Evolutionary conservation across 2,329 filamentous ascomycete species (phyloP).

Genomic region (Ophiostoma fasciatum): DNA sequence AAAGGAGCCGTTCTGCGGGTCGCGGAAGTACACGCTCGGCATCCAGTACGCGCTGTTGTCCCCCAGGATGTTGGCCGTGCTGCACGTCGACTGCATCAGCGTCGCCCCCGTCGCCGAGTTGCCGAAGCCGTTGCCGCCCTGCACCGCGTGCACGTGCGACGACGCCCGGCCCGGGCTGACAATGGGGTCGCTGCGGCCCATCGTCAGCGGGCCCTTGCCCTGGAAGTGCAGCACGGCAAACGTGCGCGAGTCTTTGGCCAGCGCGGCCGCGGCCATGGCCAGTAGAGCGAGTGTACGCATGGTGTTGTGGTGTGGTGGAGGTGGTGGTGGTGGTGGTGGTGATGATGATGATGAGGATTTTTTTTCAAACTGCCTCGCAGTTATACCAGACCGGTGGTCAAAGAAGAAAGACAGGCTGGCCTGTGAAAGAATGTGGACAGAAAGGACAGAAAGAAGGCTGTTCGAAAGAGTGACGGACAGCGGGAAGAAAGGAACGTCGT

Average conservation of each 20-base stretch:
- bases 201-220: conserved; percentile 45
- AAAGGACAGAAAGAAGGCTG: neutral
- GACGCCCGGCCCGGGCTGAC: conserved; percentile 44
- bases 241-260: conserved; percentile 30
- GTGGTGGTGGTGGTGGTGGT: too few species aligned
- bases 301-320: neutral
- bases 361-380: neutral
- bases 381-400: neutral
- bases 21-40: conserved; percentile 53
- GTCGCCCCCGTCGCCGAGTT: conserved; percentile 45
- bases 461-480: neutral
- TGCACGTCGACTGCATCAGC: conserved; percentile 49
- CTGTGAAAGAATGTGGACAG: neutral
- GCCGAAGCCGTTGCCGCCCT: conserved; percentile 55
- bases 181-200: conserved; percentile 52
- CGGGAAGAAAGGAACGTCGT: too few species aligned
- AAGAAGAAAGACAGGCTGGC: neutral
- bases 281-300: neutral
- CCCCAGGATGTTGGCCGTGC: conserved; percentile 50
- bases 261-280: too few species aligned
- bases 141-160: conserved; percentile 53
- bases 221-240: conserved; percentile 60
- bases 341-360: too few species aligned
- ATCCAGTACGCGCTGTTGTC: conserved; percentile 70
- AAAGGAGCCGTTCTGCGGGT: conserved; percentile 46